Conservation (phyloP, 208 protist genomes). For the Trichomonas tenax region DNA sequence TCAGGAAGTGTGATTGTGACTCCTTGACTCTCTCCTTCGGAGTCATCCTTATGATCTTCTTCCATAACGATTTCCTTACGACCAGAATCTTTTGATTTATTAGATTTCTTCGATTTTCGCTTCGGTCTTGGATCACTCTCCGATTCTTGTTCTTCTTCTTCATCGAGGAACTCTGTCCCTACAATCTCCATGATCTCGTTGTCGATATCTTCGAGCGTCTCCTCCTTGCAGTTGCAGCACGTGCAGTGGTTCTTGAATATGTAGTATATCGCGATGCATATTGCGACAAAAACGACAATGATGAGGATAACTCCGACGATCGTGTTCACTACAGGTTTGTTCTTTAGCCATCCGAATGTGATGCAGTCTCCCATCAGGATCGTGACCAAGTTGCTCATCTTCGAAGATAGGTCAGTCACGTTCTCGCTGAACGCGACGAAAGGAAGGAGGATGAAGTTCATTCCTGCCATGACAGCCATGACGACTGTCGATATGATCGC, state of each 20-base stretch:
- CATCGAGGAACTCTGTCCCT: not conserved
- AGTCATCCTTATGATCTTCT: too few relatives aligned
- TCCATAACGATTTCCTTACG: too few relatives aligned
- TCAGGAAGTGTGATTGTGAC: too few relatives aligned
- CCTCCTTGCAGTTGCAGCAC: not conserved
- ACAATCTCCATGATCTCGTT: too few relatives aligned
- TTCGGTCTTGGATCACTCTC: not conserved
- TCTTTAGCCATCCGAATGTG: not conserved
- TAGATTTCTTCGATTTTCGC: too few relatives aligned
- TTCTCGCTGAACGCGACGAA: not conserved
- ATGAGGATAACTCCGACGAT: not conserved
- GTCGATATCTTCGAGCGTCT: not conserved
- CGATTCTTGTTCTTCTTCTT: not conserved
- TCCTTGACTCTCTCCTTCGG: too few relatives aligned
- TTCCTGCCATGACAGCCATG: not conserved
- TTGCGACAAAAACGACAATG: not conserved
- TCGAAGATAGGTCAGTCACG: not conserved
- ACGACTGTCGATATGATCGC: not conserved
- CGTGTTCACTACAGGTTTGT: not conserved
- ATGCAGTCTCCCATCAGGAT: not conserved
- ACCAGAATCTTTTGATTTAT: too few relatives aligned
- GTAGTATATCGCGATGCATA: not conserved
- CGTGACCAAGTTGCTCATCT: not conserved
- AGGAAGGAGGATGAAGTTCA: not conserved
- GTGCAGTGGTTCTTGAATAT: not conserved